A percentile compares a stretch with the other conserved stretches of the same genome.
Evolutionary conservation across 2,329 filamentous ascomycete genomes (phyloP).

Genomic region (Colletotrichum somersetense): DNA sequence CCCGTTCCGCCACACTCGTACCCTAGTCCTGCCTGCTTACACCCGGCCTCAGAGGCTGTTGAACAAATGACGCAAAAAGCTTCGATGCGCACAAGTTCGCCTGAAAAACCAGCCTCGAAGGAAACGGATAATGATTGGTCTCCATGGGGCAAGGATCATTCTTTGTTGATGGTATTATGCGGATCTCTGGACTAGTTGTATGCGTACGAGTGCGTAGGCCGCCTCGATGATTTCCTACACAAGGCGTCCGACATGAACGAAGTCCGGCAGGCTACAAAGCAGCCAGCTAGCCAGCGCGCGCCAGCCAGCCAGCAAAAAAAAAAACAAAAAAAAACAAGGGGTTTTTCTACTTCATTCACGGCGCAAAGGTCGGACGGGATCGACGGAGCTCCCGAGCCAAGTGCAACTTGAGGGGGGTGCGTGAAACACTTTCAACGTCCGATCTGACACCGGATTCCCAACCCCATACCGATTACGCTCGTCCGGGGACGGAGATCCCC

Average conservation of each 20-base stretch:
- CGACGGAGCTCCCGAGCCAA: slow-evolving; percentile 24
- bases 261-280: neutral
- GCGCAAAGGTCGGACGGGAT: slow-evolving; percentile 12
- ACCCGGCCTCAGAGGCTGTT: neutral
- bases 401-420: slow-evolving; percentile 6
- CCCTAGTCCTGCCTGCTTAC: neutral
- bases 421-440: slow-evolving; percentile 35
- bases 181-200: neutral
- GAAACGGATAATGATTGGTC: neutral
- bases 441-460: slow-evolving; percentile 36
- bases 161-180: neutral
- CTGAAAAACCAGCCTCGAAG: too few relatives aligned
- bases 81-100: neutral
- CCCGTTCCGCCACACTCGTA: neutral
- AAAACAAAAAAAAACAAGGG: neutral
- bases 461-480: slow-evolving; percentile 12
- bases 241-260: neutral
- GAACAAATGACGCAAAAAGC: neutral
- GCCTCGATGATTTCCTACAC: neutral
- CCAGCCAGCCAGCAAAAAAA: too few relatives aligned
- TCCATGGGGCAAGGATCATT: neutral
- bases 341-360: neutral
- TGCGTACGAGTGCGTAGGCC: neutral
- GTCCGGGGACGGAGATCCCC: slow-evolving; percentile 9
- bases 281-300: neutral